These are phyloP conservation scores for Tolypocladium nubicola DNA, from an alignment of 2,329 filamentous ascomycete genomes.

Conservation along the genomic window DNA sequence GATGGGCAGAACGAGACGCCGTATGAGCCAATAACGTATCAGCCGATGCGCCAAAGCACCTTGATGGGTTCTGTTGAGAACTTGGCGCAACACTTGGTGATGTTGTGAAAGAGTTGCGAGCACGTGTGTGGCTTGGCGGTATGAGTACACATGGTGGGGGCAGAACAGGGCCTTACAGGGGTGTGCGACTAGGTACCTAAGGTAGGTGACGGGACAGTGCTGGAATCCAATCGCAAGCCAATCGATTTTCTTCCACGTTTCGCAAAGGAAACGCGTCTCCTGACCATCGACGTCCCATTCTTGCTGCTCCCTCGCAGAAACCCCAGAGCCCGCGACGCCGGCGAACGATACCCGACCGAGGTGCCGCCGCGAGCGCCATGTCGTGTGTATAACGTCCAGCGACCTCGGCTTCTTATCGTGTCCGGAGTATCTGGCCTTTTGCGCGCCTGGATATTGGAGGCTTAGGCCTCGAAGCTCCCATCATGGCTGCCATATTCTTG, in stretches of 20 bases:
- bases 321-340: background rate
- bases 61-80: background rate
- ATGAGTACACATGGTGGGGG: background rate
- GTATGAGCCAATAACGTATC: background rate
- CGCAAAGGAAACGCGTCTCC: background rate
- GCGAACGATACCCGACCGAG: background rate
- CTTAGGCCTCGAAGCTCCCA: slow-evolving; percentile 2
- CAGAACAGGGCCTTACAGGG: background rate
- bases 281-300: background rate
- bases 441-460: background rate
- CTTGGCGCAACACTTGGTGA: background rate
- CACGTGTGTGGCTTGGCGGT: background rate
- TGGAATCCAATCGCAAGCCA: background rate
- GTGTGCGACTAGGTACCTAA: background rate
- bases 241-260: background rate
- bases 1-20: background rate
- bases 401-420: background rate
- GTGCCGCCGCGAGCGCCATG: background rate
- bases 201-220: background rate
- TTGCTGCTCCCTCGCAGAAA: background rate
- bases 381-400: background rate
- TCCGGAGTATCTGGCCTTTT: background rate
- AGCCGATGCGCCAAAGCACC: background rate
- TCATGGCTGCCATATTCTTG: slow-evolving; percentile 29
- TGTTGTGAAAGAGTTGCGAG: background rate